Evolutionary conservation across 441 rosid genomes (phyloP).

Genomic region (Populus hybrid): DNA sequence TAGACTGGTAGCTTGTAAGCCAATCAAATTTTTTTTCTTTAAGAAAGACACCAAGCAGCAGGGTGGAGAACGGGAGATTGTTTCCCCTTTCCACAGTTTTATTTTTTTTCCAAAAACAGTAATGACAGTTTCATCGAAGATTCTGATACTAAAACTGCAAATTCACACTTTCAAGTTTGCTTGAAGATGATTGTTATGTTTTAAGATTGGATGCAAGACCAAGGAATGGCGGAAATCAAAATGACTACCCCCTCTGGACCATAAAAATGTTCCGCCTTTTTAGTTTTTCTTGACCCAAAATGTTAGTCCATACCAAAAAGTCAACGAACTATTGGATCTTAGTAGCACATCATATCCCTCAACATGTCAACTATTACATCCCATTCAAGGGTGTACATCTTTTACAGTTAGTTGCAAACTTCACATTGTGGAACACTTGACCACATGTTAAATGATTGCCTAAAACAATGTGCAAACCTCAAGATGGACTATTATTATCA

Average conservation of each 20-base stretch:
- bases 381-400: not conserved
- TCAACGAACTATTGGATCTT: not conserved
- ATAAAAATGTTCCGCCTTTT: not conserved
- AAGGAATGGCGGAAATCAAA: not conserved
- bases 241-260: not conserved
- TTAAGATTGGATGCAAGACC: not conserved
- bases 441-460: not conserved
- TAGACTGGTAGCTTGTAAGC: not conserved
- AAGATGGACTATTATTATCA: not conserved
- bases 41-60: not conserved
- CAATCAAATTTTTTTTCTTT: not conserved
- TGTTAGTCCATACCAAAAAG: not conserved
- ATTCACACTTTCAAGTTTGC: not conserved
- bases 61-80: not conserved
- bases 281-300: not conserved
- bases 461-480: not conserved
- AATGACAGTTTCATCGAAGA: not conserved
- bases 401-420: not conserved
- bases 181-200: not conserved
- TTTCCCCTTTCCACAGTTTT: not conserved
- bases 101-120: not conserved
- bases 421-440: not conserved
- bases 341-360: not conserved
- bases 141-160: not conserved
- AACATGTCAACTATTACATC: not conserved